Base-by-base conservation (phyloP, 306 rosid genomes). In the Trifolium fragiferum region DNA sequence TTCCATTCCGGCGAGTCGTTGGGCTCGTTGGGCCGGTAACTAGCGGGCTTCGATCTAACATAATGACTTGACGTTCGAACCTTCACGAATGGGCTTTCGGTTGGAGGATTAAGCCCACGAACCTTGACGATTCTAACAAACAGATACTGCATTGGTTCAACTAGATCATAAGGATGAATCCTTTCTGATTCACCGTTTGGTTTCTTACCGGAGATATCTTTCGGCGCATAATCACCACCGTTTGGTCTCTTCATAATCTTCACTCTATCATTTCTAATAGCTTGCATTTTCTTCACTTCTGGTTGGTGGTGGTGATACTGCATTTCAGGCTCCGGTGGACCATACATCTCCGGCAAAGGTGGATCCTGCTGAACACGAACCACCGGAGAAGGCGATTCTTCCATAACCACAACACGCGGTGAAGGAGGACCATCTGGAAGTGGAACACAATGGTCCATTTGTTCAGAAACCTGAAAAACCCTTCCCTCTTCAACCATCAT, bases 121-220 rank as follows among this genome's bases (percentile, higher is more conserved):
- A 93, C 99, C 68, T 94, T 94, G 16, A 90, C 86, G 44, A 94
- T 88, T 76, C 82, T 81, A 37, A 87, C 88, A 77, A 79, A 94
- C 70, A 94, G 76, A 44, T 92, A 94, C 80, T 83, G 93, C 97
- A 94, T 94, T 41, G 97, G 96, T 66, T 94, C 99, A 7, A 94
- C 99, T 23, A 94, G 83, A 78, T 81, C 93, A 68, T 76, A 86
- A 0, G 95, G 98, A 71, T 89, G 99, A 33, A 86, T 80, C 50
- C 92, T 81, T 53, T 91, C 98, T 0, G 74, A 47, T 13, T 76
- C 81, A 14, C 33, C 82, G 4, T 51, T 61, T 7, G 21, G 10
- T 23, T 65, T 58, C 76, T 85, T 89, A 1, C 81, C 81, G 8
- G 84, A 30, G 12, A 94, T 94, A 33, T 84, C 86, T 18, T 83